Base-by-base conservation (phyloP, 2,329 filamentous ascomycete genomes). In the Fusarium sp. region DNA sequence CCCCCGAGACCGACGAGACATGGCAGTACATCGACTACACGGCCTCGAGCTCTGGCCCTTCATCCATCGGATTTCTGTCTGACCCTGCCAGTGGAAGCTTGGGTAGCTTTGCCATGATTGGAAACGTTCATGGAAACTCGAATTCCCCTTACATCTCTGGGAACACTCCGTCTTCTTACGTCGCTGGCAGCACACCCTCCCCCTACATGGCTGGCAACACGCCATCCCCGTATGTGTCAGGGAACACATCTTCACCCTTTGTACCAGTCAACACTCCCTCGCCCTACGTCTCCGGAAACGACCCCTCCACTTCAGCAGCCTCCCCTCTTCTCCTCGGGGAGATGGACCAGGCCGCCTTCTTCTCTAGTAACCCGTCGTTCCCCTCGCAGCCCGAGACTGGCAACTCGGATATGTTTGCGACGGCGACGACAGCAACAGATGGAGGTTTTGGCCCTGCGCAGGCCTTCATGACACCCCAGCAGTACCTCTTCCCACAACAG, bases 31-130 rank as follows among this genome's bases (percentile, higher is more conserved):
- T 86, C 67, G 82, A 85, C 67, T 81, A 82, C 65, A 77, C 81
- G 35, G 79, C 79, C 57, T 74, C 79, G 65, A 79, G 77, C 31
- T 83, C 83, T 18, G 81, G 77, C 5, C 75, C 84, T 0, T 83
- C 80, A 0, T 85, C 85, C 1, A 80, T 84, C 11, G 84, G 83
- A 20, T 86, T 88, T 69, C 80, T 87, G 20, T 84, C 85, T 29
- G 89, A 88, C 70, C 88, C 88, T 6, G 84, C 84, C 13, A 87
- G 84, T 73, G 84, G 85, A 16, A 89, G 88, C 68, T 78, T 89
- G 73, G 84, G 83, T 40, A 87, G 88, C 24, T 90, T 85, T 79
- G 83, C 83, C 14, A 79, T 89, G 50, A 79, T 89, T 56, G 83
- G 84, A 34, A 83, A 84, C 70, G 74, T 78, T 4, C 45, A 74